Base-by-base conservation (phyloP, 345 rosid species). In the Geranium brycei region DNA sequence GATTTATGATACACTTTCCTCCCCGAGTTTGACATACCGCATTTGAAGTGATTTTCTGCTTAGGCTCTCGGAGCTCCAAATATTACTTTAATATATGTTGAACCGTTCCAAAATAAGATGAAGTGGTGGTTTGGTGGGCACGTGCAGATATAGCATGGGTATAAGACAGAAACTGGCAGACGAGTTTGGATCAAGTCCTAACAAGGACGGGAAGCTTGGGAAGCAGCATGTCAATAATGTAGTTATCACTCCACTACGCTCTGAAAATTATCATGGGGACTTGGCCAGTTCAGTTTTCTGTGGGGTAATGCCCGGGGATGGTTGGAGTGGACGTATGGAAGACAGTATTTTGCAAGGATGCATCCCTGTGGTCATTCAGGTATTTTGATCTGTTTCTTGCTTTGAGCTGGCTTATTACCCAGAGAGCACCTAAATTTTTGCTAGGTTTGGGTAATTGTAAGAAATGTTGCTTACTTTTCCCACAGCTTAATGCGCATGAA, bases 321-420 rank as follows among this genome's bases (percentile, higher is more conserved):
- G 99, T 61, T 93, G 97, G 99, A 93, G 99, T 81, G 97, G 99
- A 62, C 91, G 97, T 13, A 87, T 90, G 96, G 99, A 93, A 86
- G 99, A 90, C 73, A 90, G 99, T 64, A 61, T 90, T 74, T 77
- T 90, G 79, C 99, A 93, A 69, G 99, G 99, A 47, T 90, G 99
- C 76, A 86, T 93, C 69, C 97, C 99, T 28, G 97, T 93, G 51
- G 76, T 87, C 75, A 86, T 93, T 80, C 97, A 93, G 96, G 98
- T 91, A 62, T 28, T 15, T 35, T 62, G 16, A 59, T 8, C 10
- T 11, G 11, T n/a, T 59, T 59, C 11, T 59, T 18, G 3, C 10
- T 19, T 19, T 59, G 60, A 17, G 8, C 6, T 16, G 17, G 19
- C 28, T 23, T 23, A 23, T 23, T 23, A 23, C 28, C 28, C 28